phyloP scores from a whole-genome alignment of 371 early-diverging fungal species.

The Mucor lusitanicus region DNA sequence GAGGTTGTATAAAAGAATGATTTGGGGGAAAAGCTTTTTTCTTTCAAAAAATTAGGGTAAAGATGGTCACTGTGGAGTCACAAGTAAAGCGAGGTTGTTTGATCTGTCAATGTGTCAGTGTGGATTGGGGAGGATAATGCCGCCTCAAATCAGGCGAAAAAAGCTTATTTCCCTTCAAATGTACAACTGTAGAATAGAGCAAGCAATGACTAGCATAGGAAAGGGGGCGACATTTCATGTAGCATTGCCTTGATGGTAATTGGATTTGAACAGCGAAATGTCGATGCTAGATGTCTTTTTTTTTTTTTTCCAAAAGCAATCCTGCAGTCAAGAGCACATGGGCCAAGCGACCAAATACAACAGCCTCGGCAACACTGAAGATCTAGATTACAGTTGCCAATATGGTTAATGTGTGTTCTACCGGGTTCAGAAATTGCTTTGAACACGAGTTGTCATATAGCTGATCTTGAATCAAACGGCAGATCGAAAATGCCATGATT shows the following conservation, averaged over 20 bases:
- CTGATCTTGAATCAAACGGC: not conserved
- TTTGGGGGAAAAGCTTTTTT: not conserved
- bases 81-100: not conserved
- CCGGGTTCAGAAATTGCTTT: not conserved
- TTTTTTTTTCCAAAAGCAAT: too few species aligned
- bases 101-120: not conserved
- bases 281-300: too few species aligned
- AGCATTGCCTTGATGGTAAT: too few species aligned
- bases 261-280: too few species aligned
- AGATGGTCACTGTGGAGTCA: constrained; percentile 1
- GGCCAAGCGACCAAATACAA: too few species aligned
- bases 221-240: too few species aligned
- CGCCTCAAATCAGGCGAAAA: not conserved
- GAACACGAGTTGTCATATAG: not conserved
- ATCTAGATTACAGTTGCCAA: not conserved
- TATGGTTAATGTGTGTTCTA: not conserved
- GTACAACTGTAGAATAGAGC: too few species aligned
- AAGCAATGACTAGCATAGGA: too few species aligned
- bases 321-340: too few species aligned
- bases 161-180: too few species aligned
- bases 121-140: not conserved
- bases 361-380: not conserved
- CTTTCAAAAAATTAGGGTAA: not conserved
- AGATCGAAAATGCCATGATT: not conserved
- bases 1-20: not conserved